Base-by-base conservation (phyloP, 1,284 basidiomycete species). In the Pseudozyma flocculosa region DNA sequence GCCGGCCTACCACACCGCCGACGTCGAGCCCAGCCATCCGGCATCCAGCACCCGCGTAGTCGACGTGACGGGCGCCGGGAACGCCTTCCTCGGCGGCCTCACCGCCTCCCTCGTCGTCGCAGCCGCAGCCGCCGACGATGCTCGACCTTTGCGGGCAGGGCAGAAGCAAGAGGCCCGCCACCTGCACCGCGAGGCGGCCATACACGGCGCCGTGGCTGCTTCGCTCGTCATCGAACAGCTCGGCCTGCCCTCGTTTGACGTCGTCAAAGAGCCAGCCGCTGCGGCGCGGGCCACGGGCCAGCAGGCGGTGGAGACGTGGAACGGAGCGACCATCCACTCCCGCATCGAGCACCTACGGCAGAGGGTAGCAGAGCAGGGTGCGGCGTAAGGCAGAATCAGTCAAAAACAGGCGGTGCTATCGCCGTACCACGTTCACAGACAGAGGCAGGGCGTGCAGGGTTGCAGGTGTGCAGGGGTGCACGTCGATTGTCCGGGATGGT, bases 51-150 rank as follows among this genome's bases (percentile, higher is more conserved):
- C 26, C 5, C 36, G 29, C 14, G 61, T 70, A 44, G 44, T 51
- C 18, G 68, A 70, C 41, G 68, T 70, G 24, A 70, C 68, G 3
- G 68, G 68, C 1, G 68, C 60, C 4, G 68, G 68, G 30, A 71
- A 71, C 43, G 55, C 61, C 5, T 71, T 61, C 29, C 52, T 71
- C 15, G 68, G 68, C 21, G 68, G 68, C 13, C 50, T 70, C 24
- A 54, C 47, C 15, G 63, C 68, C 1, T 48, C 48, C 14, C 54
- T 70, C 17, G 45, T 51, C 3, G 40, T 50, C 23, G 0, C 40
- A 66, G 26, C 52, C 2, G 5, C n/a, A n/a, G n/a, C n/a, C n/a
- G n/a, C n/a, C n/a, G n/a, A n/a, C n/a, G n/a, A n/a, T n/a, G n/a
- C n/a, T n/a, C n/a, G n/a, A n/a, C n/a, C n/a, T n/a, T n/a, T n/a